Evolutionary conservation across 164 flowering plant species (phyloP).

Genomic region (Magnolia sinica): DNA sequence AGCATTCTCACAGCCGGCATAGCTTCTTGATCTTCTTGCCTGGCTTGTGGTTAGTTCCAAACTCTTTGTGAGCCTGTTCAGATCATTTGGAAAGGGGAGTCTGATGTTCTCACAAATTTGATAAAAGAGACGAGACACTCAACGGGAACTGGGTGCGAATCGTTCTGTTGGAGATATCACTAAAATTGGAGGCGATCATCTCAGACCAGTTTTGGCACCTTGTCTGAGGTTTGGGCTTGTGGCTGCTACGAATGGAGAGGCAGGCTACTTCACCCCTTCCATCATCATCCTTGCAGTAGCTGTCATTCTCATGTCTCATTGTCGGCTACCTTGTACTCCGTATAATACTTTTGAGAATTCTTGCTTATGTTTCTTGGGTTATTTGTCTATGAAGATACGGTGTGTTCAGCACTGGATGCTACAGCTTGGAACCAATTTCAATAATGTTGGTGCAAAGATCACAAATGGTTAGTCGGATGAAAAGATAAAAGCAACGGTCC

Average conservation of each 20-base stretch:
- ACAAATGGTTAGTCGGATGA: no score
- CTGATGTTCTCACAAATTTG: not conserved
- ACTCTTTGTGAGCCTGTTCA: not conserved
- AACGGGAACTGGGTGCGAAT: not conserved
- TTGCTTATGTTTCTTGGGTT: no score
- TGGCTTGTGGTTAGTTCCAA: not conserved
- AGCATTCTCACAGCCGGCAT: slow-evolving; percentile 39
- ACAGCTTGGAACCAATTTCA: no score
- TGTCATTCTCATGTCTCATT: no score
- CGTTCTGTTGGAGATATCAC: not conserved
- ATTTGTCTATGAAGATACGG: no score
- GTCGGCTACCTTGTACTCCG: no score
- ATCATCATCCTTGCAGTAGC: no score
- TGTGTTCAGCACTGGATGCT: no score
- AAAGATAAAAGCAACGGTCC: no score
- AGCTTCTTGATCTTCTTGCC: not conserved
- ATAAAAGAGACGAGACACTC: not conserved
- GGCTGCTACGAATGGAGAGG: not conserved
- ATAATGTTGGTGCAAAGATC: no score
- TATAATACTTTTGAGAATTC: no score
- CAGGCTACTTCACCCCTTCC: no score
- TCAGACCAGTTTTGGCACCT: not conserved
- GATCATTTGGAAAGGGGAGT: not conserved
- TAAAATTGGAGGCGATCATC: not conserved
- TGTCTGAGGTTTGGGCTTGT: not conserved